These are phyloP conservation scores for Yarrowia keelungensis DNA, from an alignment of 805 yeast genomes.

Conservation along the genomic window DNA sequence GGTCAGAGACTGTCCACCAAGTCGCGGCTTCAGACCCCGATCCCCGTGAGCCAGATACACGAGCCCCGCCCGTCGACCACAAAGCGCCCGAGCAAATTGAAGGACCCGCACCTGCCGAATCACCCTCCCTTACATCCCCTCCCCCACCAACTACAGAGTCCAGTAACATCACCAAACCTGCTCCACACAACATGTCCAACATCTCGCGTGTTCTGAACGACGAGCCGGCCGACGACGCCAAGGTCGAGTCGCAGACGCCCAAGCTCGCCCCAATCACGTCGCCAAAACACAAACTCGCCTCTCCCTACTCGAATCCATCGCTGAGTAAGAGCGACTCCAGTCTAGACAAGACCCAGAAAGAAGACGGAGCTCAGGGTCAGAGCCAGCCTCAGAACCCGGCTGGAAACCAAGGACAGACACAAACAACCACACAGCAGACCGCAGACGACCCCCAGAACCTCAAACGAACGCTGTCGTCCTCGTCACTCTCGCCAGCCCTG, in stretches of 20 bases:
- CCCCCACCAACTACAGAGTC: neutral
- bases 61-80: no score
- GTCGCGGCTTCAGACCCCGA: neutral
- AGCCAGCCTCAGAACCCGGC: neutral
- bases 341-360: conserved; percentile 10
- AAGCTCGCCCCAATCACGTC: conserved; percentile 21
- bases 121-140: neutral
- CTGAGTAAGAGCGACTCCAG: conserved; percentile 17
- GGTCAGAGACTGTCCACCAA: conserved; percentile 29
- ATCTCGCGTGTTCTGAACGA: conserved; percentile 38
- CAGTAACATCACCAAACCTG: neutral
- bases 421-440: neutral
- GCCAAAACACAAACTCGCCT: conserved; percentile 23
- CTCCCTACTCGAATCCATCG: conserved; percentile 22
- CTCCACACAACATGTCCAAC: conserved; percentile 25
- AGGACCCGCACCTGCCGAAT: no score
- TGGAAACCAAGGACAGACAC: no score
- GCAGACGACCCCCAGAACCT: neutral
- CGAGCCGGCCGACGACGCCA: conserved; percentile 32
- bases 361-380: neutral
- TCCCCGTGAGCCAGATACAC: no score
- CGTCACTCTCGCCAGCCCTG: conserved; percentile 25
- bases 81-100: no score
- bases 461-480: conserved; percentile 25
- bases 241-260: conserved; percentile 26